Evolutionary conservation across 2,329 filamentous ascomycete genomes (phyloP).

Genomic region (Colletotrichum orbiculare): DNA sequence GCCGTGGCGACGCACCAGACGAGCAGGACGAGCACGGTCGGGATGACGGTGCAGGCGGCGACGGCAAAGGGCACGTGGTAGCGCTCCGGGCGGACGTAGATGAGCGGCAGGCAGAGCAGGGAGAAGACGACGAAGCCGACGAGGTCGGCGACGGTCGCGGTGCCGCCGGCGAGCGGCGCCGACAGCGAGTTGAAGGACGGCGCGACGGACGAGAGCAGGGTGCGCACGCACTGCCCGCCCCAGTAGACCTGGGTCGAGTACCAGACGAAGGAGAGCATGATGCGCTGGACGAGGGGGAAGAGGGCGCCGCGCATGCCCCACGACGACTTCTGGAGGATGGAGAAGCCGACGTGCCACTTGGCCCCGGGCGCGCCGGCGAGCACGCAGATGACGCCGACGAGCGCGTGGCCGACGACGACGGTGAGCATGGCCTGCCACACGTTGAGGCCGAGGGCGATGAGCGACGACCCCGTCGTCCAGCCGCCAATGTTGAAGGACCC

Average conservation of each 20-base stretch:
- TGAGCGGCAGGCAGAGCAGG: slow-evolving; percentile 40
- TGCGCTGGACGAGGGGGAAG: slow-evolving; percentile 41
- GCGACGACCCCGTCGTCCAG: slow-evolving; percentile 45
- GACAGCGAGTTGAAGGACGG: slow-evolving; percentile 39
- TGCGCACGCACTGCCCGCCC: slow-evolving; percentile 42
- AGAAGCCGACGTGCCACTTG: slow-evolving; percentile 44
- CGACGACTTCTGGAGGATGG: slow-evolving; percentile 41
- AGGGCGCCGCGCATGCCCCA: slow-evolving; percentile 43
- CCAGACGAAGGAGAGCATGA: slow-evolving; percentile 43
- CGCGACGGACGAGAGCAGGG: slow-evolving; percentile 37
- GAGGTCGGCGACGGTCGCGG: slow-evolving; percentile 40
- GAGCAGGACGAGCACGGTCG: slow-evolving; percentile 44
- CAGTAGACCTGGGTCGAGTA: slow-evolving; percentile 42
- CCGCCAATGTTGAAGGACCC: slow-evolving; percentile 48
- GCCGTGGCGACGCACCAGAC: slow-evolving; percentile 44
- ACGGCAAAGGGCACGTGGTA: slow-evolving; percentile 42
- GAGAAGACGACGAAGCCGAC: slow-evolving; percentile 41
- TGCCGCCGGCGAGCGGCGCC: slow-evolving; percentile 35
- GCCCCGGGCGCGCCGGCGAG: slow-evolving; percentile 42
- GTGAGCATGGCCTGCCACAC: slow-evolving; percentile 44
- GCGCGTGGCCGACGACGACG: slow-evolving; percentile 40
- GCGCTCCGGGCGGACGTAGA: slow-evolving; percentile 42
- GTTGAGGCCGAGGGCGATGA: slow-evolving; percentile 44
- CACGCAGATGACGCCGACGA: slow-evolving; percentile 42
- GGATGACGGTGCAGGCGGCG: slow-evolving; percentile 40